Base-by-base conservation (phyloP, 1,284 basidiomycete genomes). In the Ceratobasidium sp. region DNA sequence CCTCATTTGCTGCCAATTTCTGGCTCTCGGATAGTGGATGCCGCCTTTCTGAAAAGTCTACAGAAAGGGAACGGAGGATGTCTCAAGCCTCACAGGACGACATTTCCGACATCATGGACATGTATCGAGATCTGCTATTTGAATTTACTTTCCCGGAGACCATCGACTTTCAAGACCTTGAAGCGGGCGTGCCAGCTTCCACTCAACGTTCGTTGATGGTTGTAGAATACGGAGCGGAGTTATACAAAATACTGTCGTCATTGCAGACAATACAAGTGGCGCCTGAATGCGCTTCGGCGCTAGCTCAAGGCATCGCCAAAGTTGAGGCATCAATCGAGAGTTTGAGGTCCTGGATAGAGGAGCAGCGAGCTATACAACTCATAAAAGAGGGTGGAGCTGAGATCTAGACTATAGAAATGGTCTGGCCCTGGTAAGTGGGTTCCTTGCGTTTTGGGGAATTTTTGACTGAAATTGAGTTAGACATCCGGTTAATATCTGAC, bases 81-180 rank as follows among this genome's bases (percentile, higher is more conserved):
- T 8, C 22, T 3, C 29, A 22, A 25, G 35, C 34, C 13, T 32
- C 49, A 10, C 60, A 38, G 20, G 17, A 34, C 15, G 49, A 65
- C 15, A 35, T 58, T 20, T 17, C 34, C 17, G 27, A 34, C 15
- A 10, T 52, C 35, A 53, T 65, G 49, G 60, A 65, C 47, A 49
- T 27, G 8, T 50, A 65, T 27, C 25, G 60, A 34, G 49, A 42
- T 35, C 13, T 42, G 4, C 15, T 65, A 6, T 65, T 65, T 38
- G 60, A 65, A 13, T 65, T 65, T 53, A 65, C 60, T 17, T 35
- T 34, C n/a, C 60, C 49, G 6, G 32, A 20, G 12, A 42, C 60
- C 22, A 25, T 65, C 27, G 60, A 65, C 25, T 65, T 65, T 35
- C 60, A 38, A 17, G 60, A 65, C 25, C 34, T 52, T n/a, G 32